These are phyloP conservation scores for Ophiorrhiza pumila DNA, from an alignment of 257 asterid species.

Conservation along the genomic window DNA sequence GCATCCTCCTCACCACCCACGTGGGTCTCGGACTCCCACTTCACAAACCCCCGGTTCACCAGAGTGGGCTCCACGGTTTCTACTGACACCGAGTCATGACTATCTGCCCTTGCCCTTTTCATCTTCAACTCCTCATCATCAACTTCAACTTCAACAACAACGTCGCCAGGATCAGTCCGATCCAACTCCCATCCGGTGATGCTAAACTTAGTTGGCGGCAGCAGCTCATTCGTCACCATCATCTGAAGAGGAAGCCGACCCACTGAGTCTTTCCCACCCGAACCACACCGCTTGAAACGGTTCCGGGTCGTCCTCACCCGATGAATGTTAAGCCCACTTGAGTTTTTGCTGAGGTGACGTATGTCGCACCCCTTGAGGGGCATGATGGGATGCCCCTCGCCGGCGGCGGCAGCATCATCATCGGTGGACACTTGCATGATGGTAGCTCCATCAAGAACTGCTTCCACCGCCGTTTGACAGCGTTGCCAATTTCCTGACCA, in stretches of 20 bases:
- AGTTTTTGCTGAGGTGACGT: conserved; percentile 55
- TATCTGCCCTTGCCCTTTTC: conserved; percentile 47
- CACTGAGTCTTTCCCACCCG: background rate
- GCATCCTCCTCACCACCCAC: conserved; percentile 12
- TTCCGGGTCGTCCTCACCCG: conserved; percentile 35
- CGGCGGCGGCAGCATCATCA: conserved; percentile 11
- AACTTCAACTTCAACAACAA: background rate
- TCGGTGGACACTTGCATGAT: conserved; percentile 27
- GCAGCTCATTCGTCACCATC: conserved; percentile 16
- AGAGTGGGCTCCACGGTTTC: conserved; percentile 60
- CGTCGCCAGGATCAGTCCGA: conserved; percentile 7
- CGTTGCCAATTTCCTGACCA: conserved; percentile 63
- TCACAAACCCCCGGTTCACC: conserved; percentile 24
- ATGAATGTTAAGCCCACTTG: conserved; percentile 21
- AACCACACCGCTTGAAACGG: conserved; percentile 43
- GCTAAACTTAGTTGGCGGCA: conserved; percentile 52
- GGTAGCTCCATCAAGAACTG: conserved; percentile 52
- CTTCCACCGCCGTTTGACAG: conserved; percentile 70
- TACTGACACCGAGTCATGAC: conserved; percentile 61
- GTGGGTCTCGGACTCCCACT: conserved; percentile 26
- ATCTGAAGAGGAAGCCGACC: conserved; percentile 17
- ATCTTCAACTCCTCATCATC: background rate
- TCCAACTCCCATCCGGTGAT: conserved; percentile 66
- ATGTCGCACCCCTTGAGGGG: conserved; percentile 57
- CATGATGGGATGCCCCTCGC: conserved; percentile 20